Conservation (phyloP, 2,329 filamentous ascomycete genomes). For the Mollisia scopiformis region DNA sequence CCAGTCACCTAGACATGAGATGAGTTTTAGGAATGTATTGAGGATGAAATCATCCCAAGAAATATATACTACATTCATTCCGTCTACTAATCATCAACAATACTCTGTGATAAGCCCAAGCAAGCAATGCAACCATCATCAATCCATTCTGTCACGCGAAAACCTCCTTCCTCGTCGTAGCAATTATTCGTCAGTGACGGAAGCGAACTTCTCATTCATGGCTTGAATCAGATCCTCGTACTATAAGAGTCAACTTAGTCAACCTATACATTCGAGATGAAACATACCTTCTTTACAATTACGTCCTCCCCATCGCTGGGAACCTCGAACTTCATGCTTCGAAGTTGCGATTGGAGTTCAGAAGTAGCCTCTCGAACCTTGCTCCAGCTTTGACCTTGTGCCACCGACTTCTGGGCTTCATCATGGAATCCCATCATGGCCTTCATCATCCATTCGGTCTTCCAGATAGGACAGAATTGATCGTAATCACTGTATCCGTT, state of each 20-base stretch:
- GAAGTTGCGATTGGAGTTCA: conserved; percentile 82
- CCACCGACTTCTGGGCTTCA: conserved; percentile 92
- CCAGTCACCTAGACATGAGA: background rate
- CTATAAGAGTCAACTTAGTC: conserved; percentile 45
- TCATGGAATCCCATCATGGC: conserved; percentile 98
- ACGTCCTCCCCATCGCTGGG: conserved; percentile 82
- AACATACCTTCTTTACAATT: conserved; percentile 78
- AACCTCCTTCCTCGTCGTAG: background rate
- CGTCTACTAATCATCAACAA: conserved; percentile 25
- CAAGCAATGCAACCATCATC: conserved; percentile 27
- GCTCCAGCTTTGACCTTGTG: conserved; percentile 87
- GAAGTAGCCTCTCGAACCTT: conserved; percentile 91
- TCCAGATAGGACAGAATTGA: conserved; percentile 99
- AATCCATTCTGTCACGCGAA: background rate
- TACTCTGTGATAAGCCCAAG: conserved; percentile 21
- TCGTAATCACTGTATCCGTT: conserved; percentile 99
- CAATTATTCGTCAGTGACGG: conserved; percentile 87
- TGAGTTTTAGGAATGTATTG: conserved; percentile 18
- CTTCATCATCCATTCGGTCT: conserved; percentile 99
- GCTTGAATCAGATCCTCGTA: conserved; percentile 90
- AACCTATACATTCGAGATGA: background rate
- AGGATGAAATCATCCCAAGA: conserved; percentile 12
- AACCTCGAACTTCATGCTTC: conserved; percentile 96
- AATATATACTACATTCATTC: conserved; percentile 34
- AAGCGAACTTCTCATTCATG: conserved; percentile 97